Evolutionary conservation across 805 yeast species (phyloP), one percentile per base, ranked within the genome.

Genomic region (Starmera quercuum): DNA sequence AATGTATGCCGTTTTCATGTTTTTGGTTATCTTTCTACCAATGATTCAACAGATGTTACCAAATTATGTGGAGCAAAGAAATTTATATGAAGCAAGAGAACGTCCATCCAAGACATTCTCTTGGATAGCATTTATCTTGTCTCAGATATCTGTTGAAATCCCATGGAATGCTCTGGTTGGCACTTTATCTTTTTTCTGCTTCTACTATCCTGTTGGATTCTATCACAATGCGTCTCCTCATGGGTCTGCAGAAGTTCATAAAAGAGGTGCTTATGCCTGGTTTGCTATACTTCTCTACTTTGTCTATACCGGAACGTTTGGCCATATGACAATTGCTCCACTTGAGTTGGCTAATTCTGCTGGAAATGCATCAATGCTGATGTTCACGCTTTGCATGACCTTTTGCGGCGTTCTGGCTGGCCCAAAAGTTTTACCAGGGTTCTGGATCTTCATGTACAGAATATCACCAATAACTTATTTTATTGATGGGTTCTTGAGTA

Each of bases 401-500:
- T 56, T 56, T 42, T 54, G 59, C 50, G 61, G 61, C 50, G 57
- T 57, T 24, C 44, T 50, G 54, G 46, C 44, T 38, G 38, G 59
- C 49, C 46, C 64, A 57, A 16, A 46, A 48, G 25, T 61, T 47
- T 53, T 73, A 72, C 87, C 88, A n/a, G 72, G 80, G 2, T 83
- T 83, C 62, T 83, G 83, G 82, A 30, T 63, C 20, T 78, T 75
- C 58, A 73, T 78, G 81, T 78, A 77, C 62, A 62, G 82, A 51
- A 64, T 63, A 13, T 71, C 75, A 20, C 83, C 85, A 16, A 61
- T 75, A 42, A 73, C 82, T 1, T 78, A 76, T 42, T 66, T 75
- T 59, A 58, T 79, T 35, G 51, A 61, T 5, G 63, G 75, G 24
- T 66, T 79, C 40, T 62, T 75, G 28, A 63, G 59, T 30, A 58